Base-by-base conservation (phyloP, 192 early-diverging fungal genomes). In the Podila epicladia region DNA sequence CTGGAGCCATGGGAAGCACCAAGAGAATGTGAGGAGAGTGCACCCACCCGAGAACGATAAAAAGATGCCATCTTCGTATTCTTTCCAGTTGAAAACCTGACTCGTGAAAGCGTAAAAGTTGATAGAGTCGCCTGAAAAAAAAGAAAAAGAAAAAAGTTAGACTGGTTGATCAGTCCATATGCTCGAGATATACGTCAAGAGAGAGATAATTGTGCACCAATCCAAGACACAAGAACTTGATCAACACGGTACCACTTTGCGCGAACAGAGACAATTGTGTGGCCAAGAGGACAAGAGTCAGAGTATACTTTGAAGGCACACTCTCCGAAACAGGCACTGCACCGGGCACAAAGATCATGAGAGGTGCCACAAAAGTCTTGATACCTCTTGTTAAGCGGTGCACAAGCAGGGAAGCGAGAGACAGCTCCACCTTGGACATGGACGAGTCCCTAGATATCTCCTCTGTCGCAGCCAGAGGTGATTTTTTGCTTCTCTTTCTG, bases 61-160 rank as follows among this genome's bases (percentile, higher is more conserved):
- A 48, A 48, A 73, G 41, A 66, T 29, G 19, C 64, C 58, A 13
- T 73, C 64, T n/a, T 73, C 64, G 2, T 35, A 51, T 1, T 55
- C 37, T 6, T 12, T 28, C 72, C 72, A 67, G 5, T 53, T 17
- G 24, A 73, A 73, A 2, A 73, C 26, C 20, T 66, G 58, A 33
- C 62, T 73, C 5, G 64, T 73, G 63, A 73, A 35, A 0, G 64
- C 57, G 22, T 62, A 53, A 28, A 72, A 41, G 22, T 62, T 26
- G 7, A n/a, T 5, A 2, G 17, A 5, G 1, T n/a, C n/a, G 8
- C 70, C 70, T 72, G 38, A 19, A 28, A 61, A 32, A 33, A 2
- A 8, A 19, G 15, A 61, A 32, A 33, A 2, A 8, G 9, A 31
- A 28, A 7, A 31, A 19, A 37, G 9, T 1, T 29, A 29, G 29